Evolutionary conservation across 345 rosid species (phyloP), one percentile per base, ranked within the genome.

Genomic region (Brassica carinata): DNA sequence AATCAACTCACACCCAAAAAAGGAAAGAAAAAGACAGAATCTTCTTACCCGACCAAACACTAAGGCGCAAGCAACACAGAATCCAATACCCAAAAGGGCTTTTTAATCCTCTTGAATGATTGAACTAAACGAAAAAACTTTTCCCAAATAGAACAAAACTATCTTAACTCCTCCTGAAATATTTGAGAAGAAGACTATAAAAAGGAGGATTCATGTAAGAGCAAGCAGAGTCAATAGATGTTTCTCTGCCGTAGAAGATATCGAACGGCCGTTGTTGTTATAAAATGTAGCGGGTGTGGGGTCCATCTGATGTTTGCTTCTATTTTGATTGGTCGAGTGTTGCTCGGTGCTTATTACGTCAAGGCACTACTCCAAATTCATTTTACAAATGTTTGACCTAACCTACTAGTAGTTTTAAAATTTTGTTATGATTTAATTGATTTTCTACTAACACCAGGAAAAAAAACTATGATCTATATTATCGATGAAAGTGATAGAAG

Each of bases 41-140:
- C 83, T 80, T 74, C 83, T 80, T 80, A 72, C 82, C 27, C 59
- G 77, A 67, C 38, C 3, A 5, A 72, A 51, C 26, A 23, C 26
- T 23, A 23, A 23, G 26, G 26, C 26, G 26, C 26, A 23, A 23
- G 26, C 73, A 67, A 68, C 74, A 36, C 67, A 69, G 75, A 75
- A 80, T 53, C 79, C 79, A 75, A 80, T 69, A 80, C 83, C 76
- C 0, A 58, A 6, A 73, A 79, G 40, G 8, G 55, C n/a, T 45
- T 4, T 23, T 64, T 18, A 38, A 8, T 19, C 57, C 53, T 23
- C 26, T 45, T 59, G 74, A 79, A 73, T 73, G 82, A 73, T 67
- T 58, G 34, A 72, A 72, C 82, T 15, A 29, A 79, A 72, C 73
- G 18, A 33, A 31, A 36, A 70, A 33, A 64, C 7, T 5, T 38